phyloP scores from a whole-genome alignment of 1,284 basidiomycete genomes.

The Mycosarcoma maydis region DNA sequence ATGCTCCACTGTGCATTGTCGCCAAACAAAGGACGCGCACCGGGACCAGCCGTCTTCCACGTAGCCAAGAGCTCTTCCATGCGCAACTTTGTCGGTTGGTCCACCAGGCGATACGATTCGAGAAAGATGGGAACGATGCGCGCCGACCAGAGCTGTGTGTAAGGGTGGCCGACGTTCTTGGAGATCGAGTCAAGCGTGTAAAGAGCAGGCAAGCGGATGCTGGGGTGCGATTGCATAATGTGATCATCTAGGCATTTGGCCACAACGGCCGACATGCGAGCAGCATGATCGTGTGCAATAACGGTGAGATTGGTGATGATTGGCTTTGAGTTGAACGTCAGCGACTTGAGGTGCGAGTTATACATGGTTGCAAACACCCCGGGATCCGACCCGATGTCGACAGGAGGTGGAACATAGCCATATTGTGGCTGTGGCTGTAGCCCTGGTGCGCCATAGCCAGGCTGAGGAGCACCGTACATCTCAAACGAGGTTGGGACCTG shows the following conservation, averaged over 20 bases:
- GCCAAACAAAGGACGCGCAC: constrained; percentile 57
- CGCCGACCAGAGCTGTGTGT: constrained; percentile 58
- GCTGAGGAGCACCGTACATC: constrained; percentile 37
- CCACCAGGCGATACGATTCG: constrained; percentile 64
- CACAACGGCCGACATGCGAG: constrained; percentile 79
- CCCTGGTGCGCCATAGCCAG: constrained; percentile 19
- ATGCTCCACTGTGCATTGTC: constrained; percentile 59
- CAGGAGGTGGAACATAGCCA: constrained; percentile 10
- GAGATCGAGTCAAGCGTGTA: constrained; percentile 92
- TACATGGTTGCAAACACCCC: constrained; percentile 75
- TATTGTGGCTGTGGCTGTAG: constrained; percentile 27
- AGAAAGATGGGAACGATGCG: constrained; percentile 61
- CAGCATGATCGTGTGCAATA: constrained; percentile 86
- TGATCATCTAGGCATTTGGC: constrained; percentile 87
- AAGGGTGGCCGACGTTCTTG: constrained; percentile 65
- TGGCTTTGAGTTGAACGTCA: constrained; percentile 94
- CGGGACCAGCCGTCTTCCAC: constrained; percentile 58
- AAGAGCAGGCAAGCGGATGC: constrained; percentile 90
- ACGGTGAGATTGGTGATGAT: constrained; percentile 95
- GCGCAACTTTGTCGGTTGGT: constrained; percentile 59
- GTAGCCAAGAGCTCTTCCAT: constrained; percentile 65
- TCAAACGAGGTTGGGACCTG: background rate
- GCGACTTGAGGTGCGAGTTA: constrained; percentile 77
- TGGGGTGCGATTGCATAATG: constrained; percentile 75
- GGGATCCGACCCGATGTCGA: constrained; percentile 68